A percentile compares a stretch with the other conserved stretches of the same genome.
These are phyloP conservation scores for Thraustochytrium sp. DNA, from an alignment of 352 stramenopile species.

Conservation along the genomic window DNA sequence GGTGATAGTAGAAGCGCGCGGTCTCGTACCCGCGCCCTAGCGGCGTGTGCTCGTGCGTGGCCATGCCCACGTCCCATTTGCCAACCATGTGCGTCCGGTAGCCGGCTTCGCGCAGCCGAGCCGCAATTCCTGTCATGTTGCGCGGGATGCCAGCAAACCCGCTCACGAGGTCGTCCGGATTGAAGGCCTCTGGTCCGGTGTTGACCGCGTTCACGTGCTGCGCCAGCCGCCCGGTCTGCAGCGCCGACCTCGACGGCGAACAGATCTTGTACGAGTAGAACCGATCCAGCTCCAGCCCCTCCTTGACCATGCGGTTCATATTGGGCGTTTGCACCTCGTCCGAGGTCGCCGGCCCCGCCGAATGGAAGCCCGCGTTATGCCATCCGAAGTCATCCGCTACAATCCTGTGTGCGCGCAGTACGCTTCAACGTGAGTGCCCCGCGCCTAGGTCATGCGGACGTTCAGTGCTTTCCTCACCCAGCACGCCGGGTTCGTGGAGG, in stretches of 20 bases:
- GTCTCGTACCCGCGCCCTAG: constrained; percentile 51
- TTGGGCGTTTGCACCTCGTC: constrained; percentile 8
- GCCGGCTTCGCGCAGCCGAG: constrained; percentile 29
- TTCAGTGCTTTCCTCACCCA: no score
- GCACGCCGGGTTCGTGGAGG: no score
- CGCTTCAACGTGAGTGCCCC: no score
- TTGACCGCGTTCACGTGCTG: constrained; percentile 48
- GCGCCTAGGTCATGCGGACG: no score
- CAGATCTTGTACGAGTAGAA: constrained; percentile 50
- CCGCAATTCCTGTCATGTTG: no score
- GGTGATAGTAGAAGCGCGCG: constrained; percentile 48
- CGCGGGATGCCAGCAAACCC: constrained; percentile 34
- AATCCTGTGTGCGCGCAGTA: no score
- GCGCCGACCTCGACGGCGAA: constrained; percentile 18
- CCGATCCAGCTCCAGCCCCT: constrained; percentile 34
- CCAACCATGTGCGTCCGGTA: constrained; percentile 50
- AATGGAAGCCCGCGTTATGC: neutral
- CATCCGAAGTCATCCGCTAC: constrained; percentile 47
- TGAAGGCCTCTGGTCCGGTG: neutral
- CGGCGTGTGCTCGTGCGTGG: constrained; percentile 49
- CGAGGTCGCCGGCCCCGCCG: neutral
- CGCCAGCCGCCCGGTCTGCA: constrained; percentile 49
- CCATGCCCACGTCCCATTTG: constrained; percentile 55
- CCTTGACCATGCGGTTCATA: neutral
- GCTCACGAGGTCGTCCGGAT: constrained; percentile 14